These are phyloP conservation scores for Penicillium manginii DNA, from an alignment of 495 filamentous ascomycete species.

Conservation along the genomic window DNA sequence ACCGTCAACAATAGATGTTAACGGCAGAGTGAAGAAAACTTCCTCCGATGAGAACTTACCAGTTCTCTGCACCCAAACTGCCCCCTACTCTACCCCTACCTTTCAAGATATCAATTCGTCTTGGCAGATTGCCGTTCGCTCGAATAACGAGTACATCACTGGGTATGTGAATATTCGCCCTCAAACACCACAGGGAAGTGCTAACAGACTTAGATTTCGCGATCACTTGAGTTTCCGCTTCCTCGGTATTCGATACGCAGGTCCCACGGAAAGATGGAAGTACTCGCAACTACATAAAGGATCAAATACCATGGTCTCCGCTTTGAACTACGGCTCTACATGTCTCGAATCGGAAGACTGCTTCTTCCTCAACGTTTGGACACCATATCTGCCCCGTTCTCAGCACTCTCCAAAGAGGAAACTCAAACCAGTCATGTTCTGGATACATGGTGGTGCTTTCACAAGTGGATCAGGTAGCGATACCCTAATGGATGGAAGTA, in stretches of 20 bases:
- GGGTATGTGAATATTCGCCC: slow-evolving; percentile 11
- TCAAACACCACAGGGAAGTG: no score
- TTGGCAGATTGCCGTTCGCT: slow-evolving; percentile 26
- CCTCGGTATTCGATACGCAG: slow-evolving; percentile 28
- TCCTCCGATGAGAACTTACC: slow-evolving; percentile 15
- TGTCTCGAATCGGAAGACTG: slow-evolving; percentile 36
- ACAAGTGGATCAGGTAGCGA: slow-evolving; percentile 42
- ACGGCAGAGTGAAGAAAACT: slow-evolving; percentile 15
- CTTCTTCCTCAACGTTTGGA: slow-evolving; percentile 52
- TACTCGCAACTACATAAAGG: slow-evolving; percentile 27
- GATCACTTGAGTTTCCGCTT: slow-evolving; percentile 31
- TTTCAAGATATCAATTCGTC: slow-evolving; percentile 16
- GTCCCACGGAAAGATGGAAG: slow-evolving; percentile 22
- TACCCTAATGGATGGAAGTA: slow-evolving; percentile 44
- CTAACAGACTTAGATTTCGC: slow-evolving; percentile 23
- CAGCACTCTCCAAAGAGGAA: slow-evolving; percentile 13
- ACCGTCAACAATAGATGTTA: slow-evolving; percentile 16
- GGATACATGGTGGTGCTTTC: slow-evolving; percentile 54
- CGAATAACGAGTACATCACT: slow-evolving; percentile 24
- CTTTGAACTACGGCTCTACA: slow-evolving; percentile 24
- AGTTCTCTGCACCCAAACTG: slow-evolving; percentile 27
- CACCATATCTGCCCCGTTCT: slow-evolving; percentile 46
- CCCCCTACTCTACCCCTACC: slow-evolving; percentile 20
- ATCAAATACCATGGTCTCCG: slow-evolving; percentile 12
- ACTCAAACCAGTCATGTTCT: slow-evolving; percentile 49